Evolutionary conservation across 108 stramenopile species (phyloP).

Genomic region (Nitzschia sp.): DNA sequence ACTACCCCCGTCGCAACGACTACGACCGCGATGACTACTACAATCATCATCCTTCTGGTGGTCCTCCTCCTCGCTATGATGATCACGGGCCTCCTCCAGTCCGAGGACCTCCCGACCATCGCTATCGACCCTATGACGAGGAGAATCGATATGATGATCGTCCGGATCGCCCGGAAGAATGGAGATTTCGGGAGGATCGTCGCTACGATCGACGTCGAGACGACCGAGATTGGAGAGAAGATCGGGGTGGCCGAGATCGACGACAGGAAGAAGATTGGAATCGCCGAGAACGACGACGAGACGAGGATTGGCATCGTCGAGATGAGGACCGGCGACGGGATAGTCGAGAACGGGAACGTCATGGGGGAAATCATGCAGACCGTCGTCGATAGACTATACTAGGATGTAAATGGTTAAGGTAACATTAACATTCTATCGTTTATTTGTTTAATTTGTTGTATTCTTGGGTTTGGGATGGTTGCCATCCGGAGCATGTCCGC

Average conservation of each 20-base stretch:
- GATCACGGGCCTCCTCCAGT: not conserved
- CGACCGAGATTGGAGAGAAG: not conserved
- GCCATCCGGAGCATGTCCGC: too few species aligned
- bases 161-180: not conserved
- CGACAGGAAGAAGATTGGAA: not conserved
- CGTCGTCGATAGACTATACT: too few species aligned
- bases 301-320: not conserved
- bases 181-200: not conserved
- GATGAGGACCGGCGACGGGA: conserved; percentile 1
- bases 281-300: not conserved
- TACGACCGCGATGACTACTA: not conserved
- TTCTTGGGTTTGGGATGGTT: too few species aligned
- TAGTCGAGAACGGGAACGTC: not conserved
- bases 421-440: too few species aligned
- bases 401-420: too few species aligned
- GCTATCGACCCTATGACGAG: not conserved
- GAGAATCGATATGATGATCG: not conserved
- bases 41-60: not conserved
- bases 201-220: not conserved
- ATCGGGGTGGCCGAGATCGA: not conserved
- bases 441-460: too few species aligned
- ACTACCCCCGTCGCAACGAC: not conserved
- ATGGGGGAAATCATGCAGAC: not conserved
- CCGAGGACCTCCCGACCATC: not conserved
- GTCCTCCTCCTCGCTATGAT: not conserved